Conservation (phyloP, 805 yeast species). For the Pichia sporocuriosa region DNA sequence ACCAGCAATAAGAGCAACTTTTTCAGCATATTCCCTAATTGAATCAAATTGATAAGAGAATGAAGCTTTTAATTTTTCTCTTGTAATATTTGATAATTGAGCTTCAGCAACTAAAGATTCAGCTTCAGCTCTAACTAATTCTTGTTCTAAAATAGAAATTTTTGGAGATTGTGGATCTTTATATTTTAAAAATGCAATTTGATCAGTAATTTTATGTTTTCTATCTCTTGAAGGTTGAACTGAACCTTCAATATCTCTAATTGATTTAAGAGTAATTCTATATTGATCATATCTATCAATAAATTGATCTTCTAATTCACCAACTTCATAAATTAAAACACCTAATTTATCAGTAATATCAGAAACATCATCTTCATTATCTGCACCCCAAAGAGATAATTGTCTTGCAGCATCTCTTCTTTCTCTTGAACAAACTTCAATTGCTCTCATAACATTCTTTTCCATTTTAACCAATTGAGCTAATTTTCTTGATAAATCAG, state of each 20-base stretch:
- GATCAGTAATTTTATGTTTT: constrained; percentile 77
- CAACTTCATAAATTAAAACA: constrained; percentile 73
- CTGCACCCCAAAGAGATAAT: constrained; percentile 81
- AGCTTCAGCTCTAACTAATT: constrained; percentile 86
- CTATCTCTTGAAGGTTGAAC: constrained; percentile 87
- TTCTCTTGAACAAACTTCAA: constrained; percentile 71
- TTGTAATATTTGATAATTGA: constrained; percentile 79
- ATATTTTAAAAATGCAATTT: constrained; percentile 76
- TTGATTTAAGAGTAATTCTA: constrained; percentile 72
- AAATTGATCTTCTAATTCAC: constrained; percentile 82
- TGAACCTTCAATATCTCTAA: constrained; percentile 79
- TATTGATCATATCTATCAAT: constrained; percentile 82
- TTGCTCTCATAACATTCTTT: constrained; percentile 71
- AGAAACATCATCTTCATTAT: constrained; percentile 76
- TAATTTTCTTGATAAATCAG: constrained; percentile 70
- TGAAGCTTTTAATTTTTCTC: constrained; percentile 81
- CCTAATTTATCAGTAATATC: constrained; percentile 86
- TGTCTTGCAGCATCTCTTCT: constrained; percentile 79
- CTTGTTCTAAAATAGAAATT: constrained; percentile 77
- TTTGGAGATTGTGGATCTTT: constrained; percentile 82
- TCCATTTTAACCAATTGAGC: constrained; percentile 73
- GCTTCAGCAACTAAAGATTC: constrained; percentile 90
- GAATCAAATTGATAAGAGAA: constrained; percentile 82
- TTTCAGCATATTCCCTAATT: constrained; percentile 78
- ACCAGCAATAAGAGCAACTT: constrained; percentile 79